These are phyloP conservation scores for Diphasiastrum complanatum DNA, from an alignment of 83 land plant species.

Conservation along the genomic window DNA sequence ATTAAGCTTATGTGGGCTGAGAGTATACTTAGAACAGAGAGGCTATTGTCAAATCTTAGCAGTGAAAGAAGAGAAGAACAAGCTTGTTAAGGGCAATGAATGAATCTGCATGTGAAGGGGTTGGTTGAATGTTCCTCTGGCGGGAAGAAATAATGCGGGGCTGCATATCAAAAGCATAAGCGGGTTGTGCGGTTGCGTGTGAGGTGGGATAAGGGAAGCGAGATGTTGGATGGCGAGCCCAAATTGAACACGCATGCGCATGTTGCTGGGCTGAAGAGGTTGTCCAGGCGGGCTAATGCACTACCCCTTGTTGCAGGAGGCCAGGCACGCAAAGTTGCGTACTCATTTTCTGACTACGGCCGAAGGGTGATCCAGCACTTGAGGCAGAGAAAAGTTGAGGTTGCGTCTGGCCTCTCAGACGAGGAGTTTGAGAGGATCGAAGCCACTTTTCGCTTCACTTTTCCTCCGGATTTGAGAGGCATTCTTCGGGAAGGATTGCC, in stretches of 20 bases:
- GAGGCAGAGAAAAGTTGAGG: slow-evolving; percentile 32
- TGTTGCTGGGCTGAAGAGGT: slow-evolving; percentile 30
- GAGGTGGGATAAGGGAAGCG: no score
- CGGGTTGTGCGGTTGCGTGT: no score
- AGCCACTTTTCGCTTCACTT: slow-evolving; percentile 51
- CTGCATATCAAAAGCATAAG: no score
- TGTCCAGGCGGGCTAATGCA: slow-evolving; percentile 24
- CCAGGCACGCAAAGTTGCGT: slow-evolving; percentile 35
- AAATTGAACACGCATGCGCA: slow-evolving; percentile 17
- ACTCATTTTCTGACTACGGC: slow-evolving; percentile 59
- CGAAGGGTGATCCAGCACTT: slow-evolving; percentile 49
- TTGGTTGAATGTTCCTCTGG: no score
- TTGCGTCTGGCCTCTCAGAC: slow-evolving; percentile 51
- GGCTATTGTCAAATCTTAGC: no score
- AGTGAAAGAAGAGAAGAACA: no score
- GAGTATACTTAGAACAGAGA: no score
- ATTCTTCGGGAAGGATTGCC: slow-evolving; percentile 59
- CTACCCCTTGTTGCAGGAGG: slow-evolving; percentile 16
- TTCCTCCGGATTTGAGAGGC: slow-evolving; percentile 68
- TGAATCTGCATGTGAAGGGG: no score
- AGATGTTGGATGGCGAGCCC: slow-evolving; percentile 24
- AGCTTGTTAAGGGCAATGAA: no score
- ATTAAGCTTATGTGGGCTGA: no score
- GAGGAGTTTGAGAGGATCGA: slow-evolving; percentile 52
- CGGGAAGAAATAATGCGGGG: no score